Base-by-base conservation (phyloP, 257 asterid species). In the Nicotiana knightiana region DNA sequence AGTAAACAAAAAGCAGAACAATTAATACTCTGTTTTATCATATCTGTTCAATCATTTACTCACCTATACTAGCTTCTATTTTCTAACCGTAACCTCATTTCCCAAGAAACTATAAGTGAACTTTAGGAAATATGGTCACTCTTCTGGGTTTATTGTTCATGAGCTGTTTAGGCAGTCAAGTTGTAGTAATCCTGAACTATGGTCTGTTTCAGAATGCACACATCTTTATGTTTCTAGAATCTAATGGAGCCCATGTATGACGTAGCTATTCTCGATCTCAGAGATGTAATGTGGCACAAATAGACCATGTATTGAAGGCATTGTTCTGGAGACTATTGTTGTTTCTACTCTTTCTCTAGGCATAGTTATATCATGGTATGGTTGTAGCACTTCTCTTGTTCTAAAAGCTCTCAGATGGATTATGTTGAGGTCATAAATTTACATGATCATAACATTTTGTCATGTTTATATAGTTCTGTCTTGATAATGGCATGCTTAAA, bases 1-100 rank as follows among this genome's bases (percentile, higher is more conserved):
- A 96, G 99, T 83, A 24, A 59, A 73, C 53, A 35, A 73, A 73
- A 73, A 48, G 8, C 39, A 48, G 63, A 26, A 15, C 26, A 26
- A 6, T 73, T 46, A n/a, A 48, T 6, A 24, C 26, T 48, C 9
- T 48, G 8, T 73, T n/a, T 37, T 21, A 26, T 15, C 79, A 48
- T 73, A 51, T 51, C 16, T 51, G 16, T 48, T 13, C 79, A 73
- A 48, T 73, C 26, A 73, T 26, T 48, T 73, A 73, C 24, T 48
- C 79, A 26, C 79, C 46, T 73, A 43, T 71, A 26, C 43, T 51
- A 73, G 62, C 62, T 73, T 61, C 26, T 35, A 18, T 73, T 26
- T 73, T 51, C 61, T 73, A 48, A 24, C 26, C 0, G 62, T 24
- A 51, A 51, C 63, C 21, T 71, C 26, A 73, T 24, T 48, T 71